Percentiles rank a stretch among this genome's conserved stretches.
Conservation (phyloP, 257 asterid genomes). For the Vinca minor region DNA sequence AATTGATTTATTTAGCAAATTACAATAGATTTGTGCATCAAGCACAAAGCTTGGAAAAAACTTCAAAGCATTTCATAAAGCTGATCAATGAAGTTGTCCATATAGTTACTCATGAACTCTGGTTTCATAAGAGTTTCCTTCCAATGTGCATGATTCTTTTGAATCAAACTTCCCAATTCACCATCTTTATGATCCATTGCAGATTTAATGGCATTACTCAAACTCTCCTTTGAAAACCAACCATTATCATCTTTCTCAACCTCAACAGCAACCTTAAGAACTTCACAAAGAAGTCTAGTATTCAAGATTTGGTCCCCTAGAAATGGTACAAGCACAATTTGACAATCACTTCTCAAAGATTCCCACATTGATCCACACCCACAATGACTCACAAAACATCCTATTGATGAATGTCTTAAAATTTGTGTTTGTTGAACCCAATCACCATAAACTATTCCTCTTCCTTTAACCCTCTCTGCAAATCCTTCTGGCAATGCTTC, state of each 20-base stretch:
- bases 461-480: conserved; percentile 37
- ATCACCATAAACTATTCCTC: conserved; percentile 50
- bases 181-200: conserved; percentile 26
- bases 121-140: conserved; percentile 10
- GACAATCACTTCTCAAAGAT: conserved; percentile 52
- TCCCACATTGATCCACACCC: conserved; percentile 94
- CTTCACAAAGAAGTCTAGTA: conserved; percentile 56
- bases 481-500: conserved; percentile 79
- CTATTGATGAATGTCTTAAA: conserved; percentile 57
- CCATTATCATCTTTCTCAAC: conserved; percentile 60
- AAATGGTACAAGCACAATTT: conserved; percentile 57
- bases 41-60: too few species aligned
- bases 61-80: too few species aligned
- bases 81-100: conserved; percentile 23
- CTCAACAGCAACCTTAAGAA: conserved; percentile 68
- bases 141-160: conserved; percentile 26
- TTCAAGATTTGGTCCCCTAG: conserved; percentile 63
- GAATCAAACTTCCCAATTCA: conserved; percentile 22
- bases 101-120: conserved; percentile 20
- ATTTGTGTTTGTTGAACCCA: conserved; percentile 67
- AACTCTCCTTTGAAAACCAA: conserved; percentile 43
- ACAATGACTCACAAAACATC: conserved; percentile 84
- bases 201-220: conserved; percentile 18
- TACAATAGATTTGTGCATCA: too few species aligned
- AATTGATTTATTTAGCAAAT: too few species aligned